Percentiles rank a stretch among this genome's conserved stretches.
phyloP scores from a whole-genome alignment of 2,329 filamentous ascomycete genomes.

The Teratosphaeria epicoccoides region DNA sequence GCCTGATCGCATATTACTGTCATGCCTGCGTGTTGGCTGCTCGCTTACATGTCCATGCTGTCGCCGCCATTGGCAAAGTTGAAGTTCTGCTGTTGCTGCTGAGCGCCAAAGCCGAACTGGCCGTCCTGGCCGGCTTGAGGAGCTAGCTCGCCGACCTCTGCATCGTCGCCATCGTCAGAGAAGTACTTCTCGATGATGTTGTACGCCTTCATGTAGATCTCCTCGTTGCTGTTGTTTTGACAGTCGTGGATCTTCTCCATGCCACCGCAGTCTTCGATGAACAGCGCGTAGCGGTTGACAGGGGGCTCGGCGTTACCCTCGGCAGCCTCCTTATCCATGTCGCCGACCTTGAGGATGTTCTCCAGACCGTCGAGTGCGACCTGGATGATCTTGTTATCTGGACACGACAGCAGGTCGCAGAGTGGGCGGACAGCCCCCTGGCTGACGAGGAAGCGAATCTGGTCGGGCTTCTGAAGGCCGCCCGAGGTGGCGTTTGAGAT shows the following conservation, averaged over 20 bases:
- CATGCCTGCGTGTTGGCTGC: not conserved
- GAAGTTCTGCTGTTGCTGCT: constrained; percentile 70
- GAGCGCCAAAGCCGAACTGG: constrained; percentile 67
- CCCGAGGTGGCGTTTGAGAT: constrained; percentile 98
- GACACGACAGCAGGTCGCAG: constrained; percentile 88
- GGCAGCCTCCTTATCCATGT: constrained; percentile 90
- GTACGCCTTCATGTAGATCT: constrained; percentile 99
- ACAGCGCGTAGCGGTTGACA: constrained; percentile 94
- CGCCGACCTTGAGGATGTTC: constrained; percentile 98
- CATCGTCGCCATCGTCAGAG: constrained; percentile 86
- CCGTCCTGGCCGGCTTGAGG: constrained; percentile 61
- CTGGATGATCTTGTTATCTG: constrained; percentile 99
- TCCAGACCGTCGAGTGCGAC: constrained; percentile 94
- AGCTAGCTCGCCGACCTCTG: constrained; percentile 71
- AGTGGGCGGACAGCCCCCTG: constrained; percentile 96
- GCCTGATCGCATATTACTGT: not conserved
- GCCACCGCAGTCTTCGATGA: constrained; percentile 95
- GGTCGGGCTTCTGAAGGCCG: constrained; percentile 95
- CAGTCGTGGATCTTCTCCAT: constrained; percentile 99
- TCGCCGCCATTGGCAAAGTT: constrained; percentile 77
- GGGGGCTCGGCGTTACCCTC: constrained; percentile 59
- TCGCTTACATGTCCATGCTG: constrained; percentile 53
- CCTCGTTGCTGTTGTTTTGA: constrained; percentile 99
- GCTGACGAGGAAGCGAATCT: constrained; percentile 88
- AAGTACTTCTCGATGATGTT: constrained; percentile 99